These are phyloP conservation scores for Colletotrichum lupini DNA, from an alignment of 2,329 filamentous ascomycete genomes.

Conservation along the genomic window DNA sequence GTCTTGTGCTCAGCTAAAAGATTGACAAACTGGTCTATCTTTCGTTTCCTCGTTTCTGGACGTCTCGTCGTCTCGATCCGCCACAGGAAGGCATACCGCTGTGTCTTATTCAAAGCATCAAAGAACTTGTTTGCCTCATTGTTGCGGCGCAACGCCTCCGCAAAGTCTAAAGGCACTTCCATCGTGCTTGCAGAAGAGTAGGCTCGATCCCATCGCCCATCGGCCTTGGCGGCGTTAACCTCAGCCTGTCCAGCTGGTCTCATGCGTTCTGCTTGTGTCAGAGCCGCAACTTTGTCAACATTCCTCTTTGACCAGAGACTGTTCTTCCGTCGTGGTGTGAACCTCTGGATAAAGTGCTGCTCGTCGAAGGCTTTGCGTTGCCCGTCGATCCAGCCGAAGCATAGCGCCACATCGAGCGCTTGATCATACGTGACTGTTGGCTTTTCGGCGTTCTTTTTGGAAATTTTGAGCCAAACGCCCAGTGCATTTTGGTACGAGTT, in stretches of 20 bases:
- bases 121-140: constrained; percentile 52
- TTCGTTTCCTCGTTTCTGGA: constrained; percentile 47
- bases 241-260: constrained; percentile 57
- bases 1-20: constrained; percentile 49
- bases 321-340: constrained; percentile 65
- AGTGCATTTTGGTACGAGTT: constrained; percentile 44
- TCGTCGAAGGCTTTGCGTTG: constrained; percentile 58
- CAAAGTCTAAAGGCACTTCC: constrained; percentile 60
- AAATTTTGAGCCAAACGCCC: constrained; percentile 60
- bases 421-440: constrained; percentile 59
- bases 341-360: constrained; percentile 63
- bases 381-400: constrained; percentile 73
- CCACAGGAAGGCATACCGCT: constrained; percentile 58
- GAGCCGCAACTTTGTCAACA: constrained; percentile 58
- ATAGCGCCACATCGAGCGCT: constrained; percentile 67
- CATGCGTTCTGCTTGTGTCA: constrained; percentile 61
- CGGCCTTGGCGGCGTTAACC: constrained; percentile 64
- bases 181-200: constrained; percentile 63
- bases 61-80: constrained; percentile 55
- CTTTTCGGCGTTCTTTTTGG: constrained; percentile 57
- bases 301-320: constrained; percentile 72
- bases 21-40: constrained; percentile 54
- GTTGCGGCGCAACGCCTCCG: constrained; percentile 51
- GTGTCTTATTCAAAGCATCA: constrained; percentile 54
- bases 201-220: constrained; percentile 69